Evolutionary conservation across 2,329 filamentous ascomycete species (phyloP).

Genomic region (Cucurbitaria berberidis): DNA sequence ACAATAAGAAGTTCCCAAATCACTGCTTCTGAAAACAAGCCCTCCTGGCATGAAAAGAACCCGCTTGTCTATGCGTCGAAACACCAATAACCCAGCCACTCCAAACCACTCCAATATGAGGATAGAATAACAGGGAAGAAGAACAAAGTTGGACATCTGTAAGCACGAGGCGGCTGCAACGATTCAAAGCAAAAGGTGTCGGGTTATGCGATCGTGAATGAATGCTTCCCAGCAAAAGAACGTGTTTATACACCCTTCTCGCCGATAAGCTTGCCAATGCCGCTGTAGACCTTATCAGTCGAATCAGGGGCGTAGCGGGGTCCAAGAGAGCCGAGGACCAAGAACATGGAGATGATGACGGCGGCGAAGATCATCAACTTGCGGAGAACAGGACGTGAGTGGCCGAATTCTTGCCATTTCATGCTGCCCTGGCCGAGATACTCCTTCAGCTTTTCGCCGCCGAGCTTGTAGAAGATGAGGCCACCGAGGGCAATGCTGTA

Average conservation of each 20-base stretch:
- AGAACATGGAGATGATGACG: slow-evolving; percentile 68
- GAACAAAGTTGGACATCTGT: slow-evolving; percentile 16
- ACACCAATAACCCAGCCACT: slow-evolving; percentile 31
- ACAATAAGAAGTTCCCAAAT: background rate
- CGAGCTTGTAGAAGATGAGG: slow-evolving; percentile 87
- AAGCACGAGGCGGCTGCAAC: slow-evolving; percentile 6
- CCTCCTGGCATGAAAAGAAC: slow-evolving; percentile 28
- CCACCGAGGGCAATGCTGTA: slow-evolving; percentile 80
- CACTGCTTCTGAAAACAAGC: slow-evolving; percentile 11
- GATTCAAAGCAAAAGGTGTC: background rate
- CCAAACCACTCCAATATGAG: slow-evolving; percentile 24
- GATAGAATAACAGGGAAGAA: slow-evolving; percentile 40
- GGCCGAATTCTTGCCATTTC: slow-evolving; percentile 86
- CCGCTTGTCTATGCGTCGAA: slow-evolving; percentile 44
- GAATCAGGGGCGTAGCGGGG: slow-evolving; percentile 48
- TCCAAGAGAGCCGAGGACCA: slow-evolving; percentile 65
- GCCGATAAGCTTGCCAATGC: slow-evolving; percentile 45
- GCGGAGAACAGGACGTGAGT: slow-evolving; percentile 75
- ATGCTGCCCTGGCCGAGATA: slow-evolving; percentile 75
- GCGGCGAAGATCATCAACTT: slow-evolving; percentile 75
- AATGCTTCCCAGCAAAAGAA: background rate
- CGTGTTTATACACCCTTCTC: slow-evolving; percentile 29
- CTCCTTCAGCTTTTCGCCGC: slow-evolving; percentile 80
- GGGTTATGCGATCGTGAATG: background rate
- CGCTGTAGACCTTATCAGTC: slow-evolving; percentile 41